phyloP scores from a whole-genome alignment of 345 rosid species.

The Nephelium lappaceum region DNA sequence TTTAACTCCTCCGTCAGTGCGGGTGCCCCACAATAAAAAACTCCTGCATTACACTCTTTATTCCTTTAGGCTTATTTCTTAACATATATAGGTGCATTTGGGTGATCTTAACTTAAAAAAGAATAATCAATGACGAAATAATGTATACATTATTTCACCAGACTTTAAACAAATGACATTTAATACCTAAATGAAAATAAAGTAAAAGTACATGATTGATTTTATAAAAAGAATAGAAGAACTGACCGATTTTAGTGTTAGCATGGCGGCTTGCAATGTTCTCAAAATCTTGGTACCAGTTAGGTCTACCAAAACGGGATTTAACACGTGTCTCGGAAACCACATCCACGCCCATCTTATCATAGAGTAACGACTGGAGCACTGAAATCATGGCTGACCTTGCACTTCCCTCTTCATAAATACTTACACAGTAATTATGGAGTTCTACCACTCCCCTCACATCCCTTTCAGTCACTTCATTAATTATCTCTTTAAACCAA shows the following conservation, averaged over 20 bases:
- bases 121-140: no score
- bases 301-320: constrained; percentile 80
- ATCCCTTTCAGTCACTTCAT: constrained; percentile 75
- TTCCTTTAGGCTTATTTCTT: constrained; percentile 22
- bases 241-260: constrained; percentile 57
- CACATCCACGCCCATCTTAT: constrained; percentile 78
- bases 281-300: constrained; percentile 82
- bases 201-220: no score
- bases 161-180: no score
- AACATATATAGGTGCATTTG: neutral
- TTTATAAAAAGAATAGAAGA: no score
- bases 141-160: neutral
- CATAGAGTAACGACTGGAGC: constrained; percentile 78
- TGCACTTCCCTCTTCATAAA: constrained; percentile 87
- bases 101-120: no score
- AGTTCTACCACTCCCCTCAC: constrained; percentile 64
- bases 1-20: no score
- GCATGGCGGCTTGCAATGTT: constrained; percentile 59
- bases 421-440: constrained; percentile 80
- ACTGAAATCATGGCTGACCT: constrained; percentile 76
- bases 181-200: no score
- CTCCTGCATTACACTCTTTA: no score
- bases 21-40: no score
- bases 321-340: constrained; percentile 78
- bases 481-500: constrained; percentile 60